phyloP scores from a whole-genome alignment of 345 rosid species.

The Schrenkiella parvula region DNA sequence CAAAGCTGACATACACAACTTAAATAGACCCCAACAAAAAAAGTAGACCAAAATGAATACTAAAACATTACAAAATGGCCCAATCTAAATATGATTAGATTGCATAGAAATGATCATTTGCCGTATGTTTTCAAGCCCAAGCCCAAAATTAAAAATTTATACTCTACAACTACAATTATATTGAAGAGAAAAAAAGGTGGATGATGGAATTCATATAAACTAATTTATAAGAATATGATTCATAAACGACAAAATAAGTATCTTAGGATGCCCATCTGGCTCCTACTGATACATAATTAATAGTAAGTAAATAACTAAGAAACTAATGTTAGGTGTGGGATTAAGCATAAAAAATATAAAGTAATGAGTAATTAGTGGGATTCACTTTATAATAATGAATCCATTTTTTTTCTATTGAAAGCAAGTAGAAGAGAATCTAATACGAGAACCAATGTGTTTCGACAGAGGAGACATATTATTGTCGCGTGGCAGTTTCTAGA shows the following conservation, averaged over 20 bases:
- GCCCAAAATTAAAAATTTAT: not conserved
- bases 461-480: slow-evolving; percentile 22
- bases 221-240: slow-evolving; percentile 7
- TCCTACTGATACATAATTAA: not conserved
- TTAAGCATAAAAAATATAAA: not conserved
- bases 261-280: slow-evolving; percentile 8
- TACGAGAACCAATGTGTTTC: slow-evolving; percentile 25
- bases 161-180: too few species aligned
- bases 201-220: not conserved
- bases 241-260: slow-evolving; percentile 23
- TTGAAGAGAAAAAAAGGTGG: not conserved
- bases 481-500: slow-evolving; percentile 25
- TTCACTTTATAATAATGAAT: not conserved
- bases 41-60: not conserved
- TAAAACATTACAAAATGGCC: not conserved
- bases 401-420: not conserved
- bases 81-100: not conserved
- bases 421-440: slow-evolving; percentile 29
- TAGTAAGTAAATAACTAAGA: not conserved
- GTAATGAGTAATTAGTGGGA: slow-evolving; percentile 13
- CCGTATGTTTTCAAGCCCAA: not conserved
- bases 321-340: slow-evolving; percentile 13
- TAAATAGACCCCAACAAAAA: not conserved
- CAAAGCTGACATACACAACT: not conserved
- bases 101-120: not conserved